Base-by-base conservation (phyloP, 768 basidiomycete species). In the Mycena alexandri region DNA sequence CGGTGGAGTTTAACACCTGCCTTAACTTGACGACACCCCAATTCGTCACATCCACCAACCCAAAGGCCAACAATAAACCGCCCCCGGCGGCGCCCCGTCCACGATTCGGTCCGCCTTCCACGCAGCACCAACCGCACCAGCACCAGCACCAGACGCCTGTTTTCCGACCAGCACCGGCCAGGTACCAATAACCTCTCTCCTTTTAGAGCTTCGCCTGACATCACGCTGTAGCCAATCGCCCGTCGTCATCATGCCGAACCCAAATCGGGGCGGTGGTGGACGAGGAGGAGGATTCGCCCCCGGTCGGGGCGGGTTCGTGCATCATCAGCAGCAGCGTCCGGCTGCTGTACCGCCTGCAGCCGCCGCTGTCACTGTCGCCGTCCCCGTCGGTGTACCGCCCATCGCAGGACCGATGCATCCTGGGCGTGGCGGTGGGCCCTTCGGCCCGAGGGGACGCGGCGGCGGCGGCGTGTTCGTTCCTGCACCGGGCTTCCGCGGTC, bases 1-100 rank as follows among this genome's bases (percentile, higher is more conserved):
- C 92, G 0, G 92, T 97, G 42, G 87, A 93, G 33, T 95, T 96
- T 77, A 90, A 92, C 64, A 87, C 93, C 1, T 95, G 96, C 74
- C 81, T 99, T 66, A 99, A 99, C 78, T 77, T 99, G 71, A 92
- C 90, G 22, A 83, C 90, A 71, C 92, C 89, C 3, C 97, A 99
- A 77, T 98, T 93, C 76, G 84, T 93, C 19, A 89, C 91, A 17
- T 88, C 91, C 0, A 94, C 90, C 8, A 87, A 89, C 41, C 87
- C 90, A 0, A 85, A 86, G 67, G 84, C 79, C 82, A 19, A 83
- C 80, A 81, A 81, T 19, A 88, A 85, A 57, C 91, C 91, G 53
- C 85, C 87, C 24, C 83, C 87, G 71, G 92, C 93, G 0, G 89
- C 91, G 11, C 29, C 29, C 3, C 82, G 88, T 72, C 90, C 91